Evolutionary conservation across 1,139 yeast genomes (phyloP), one percentile per base, ranked within the genome.

Genomic region (Scheffersomyces quercinus): DNA sequence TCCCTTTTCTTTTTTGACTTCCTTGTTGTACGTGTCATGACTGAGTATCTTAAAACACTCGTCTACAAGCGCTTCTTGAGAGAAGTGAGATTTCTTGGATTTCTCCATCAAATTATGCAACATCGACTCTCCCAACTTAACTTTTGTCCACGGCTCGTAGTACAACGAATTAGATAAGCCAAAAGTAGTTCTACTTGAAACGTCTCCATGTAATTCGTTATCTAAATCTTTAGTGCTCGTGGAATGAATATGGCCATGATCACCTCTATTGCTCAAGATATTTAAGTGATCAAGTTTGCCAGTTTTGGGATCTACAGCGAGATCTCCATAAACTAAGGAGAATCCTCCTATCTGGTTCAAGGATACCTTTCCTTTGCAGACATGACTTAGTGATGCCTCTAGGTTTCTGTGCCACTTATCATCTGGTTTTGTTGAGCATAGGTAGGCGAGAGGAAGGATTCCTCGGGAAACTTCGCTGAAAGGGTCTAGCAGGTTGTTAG

Each of bases 271-370:
- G 29, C 84, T 77, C 13, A 83, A 58, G 9, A 82, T 73, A 44
- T 70, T 70, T 51, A 79, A 70, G 20, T 70, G 73, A 9, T 68
- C 50, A 10, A 75, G 49, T 38, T 56, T 51, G 4, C 60, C 58
- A 4, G 58, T 56, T 11, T 39, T 38, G 1, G 61, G 53, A 37
- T 62, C 57, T 12, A 60, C 40, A 4, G 54, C 50, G 8, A 83
- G 60, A 40, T 75, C 72, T 0, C 97, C 98, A 60, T 83, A 86
- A 35, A 93, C 63, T 49, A 93, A 67, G 6, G 87, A 82, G 62
- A 91, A 91, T n/a, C 96, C 96, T 0, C 96, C 97, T 14, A 90
- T 79, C 31, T 72, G 64, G 7, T 62, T 55, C 28, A 88, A 62
- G 29, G 67, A 64, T 4, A 60, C 54, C 12, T 53, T 46, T 4